A percentile compares a stretch with the other conserved stretches of the same genome.
Conservation (phyloP, 805 yeast species). For the Starmera dryadoides region DNA sequence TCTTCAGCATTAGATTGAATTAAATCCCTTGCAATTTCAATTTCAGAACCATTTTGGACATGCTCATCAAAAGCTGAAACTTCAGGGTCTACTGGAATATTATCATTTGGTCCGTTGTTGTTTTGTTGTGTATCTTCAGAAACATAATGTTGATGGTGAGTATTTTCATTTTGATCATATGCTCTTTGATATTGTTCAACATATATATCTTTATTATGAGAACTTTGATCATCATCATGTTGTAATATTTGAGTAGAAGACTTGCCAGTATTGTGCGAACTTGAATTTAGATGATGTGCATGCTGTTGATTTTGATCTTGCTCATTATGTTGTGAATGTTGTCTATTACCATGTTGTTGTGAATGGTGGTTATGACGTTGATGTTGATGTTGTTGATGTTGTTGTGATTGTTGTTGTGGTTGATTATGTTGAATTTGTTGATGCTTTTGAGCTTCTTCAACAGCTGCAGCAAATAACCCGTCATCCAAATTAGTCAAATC, state of each 20-base stretch:
- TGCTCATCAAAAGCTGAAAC: conserved; percentile 40
- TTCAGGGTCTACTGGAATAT: conserved; percentile 53
- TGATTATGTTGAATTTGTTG: conserved; percentile 14
- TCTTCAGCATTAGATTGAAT: conserved; percentile 48
- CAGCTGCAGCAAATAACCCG: conserved; percentile 43
- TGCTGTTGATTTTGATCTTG: conserved; percentile 2
- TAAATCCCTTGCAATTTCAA: conserved; percentile 59
- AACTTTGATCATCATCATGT: conserved; percentile 2
- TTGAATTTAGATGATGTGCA: conserved; percentile 1
- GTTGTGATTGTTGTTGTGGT: conserved; percentile 12
- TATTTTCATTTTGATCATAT: conserved; percentile 6
- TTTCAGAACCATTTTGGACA: conserved; percentile 41
- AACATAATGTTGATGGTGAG: conserved; percentile 6
- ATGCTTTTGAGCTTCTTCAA: conserved; percentile 44
- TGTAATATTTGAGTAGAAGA: conserved; percentile 8
- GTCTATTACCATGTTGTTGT: conserved; percentile 11
- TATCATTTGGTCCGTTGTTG: conserved; percentile 16
- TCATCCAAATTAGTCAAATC: conserved; percentile 17
- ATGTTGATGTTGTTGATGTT: conserved; percentile 11
- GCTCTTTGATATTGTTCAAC: neutral
- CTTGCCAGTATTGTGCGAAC: conserved; percentile 4
- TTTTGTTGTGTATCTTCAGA: conserved; percentile 3
- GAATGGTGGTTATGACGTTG: conserved; percentile 9
- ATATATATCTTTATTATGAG: conserved; percentile 5
- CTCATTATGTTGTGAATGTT: conserved; percentile 5